Evolutionary conservation across 2,329 filamentous ascomycete genomes (phyloP).

Genomic region (Scopulariopsis brevicaulis): DNA sequence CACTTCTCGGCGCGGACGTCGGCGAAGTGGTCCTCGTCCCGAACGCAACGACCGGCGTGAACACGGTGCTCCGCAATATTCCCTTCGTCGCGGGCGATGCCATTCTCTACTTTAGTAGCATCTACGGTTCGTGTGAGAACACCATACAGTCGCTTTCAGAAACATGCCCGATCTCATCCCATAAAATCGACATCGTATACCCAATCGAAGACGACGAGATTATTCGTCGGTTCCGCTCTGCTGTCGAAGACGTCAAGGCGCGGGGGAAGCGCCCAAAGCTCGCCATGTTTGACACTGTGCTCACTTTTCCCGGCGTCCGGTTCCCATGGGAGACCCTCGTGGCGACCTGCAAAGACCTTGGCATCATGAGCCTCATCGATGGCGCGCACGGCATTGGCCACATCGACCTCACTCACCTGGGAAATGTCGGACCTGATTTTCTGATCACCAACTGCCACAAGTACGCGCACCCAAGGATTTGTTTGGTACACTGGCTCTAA

Average conservation of each 20-base stretch:
- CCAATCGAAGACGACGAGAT: conserved; percentile 64
- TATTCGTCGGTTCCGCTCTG: conserved; percentile 44
- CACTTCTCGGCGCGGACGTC: conserved; percentile 51
- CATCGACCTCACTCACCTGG: conserved; percentile 38
- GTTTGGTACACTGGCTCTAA: background rate
- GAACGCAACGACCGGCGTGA: conserved; percentile 71
- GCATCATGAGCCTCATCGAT: conserved; percentile 66
- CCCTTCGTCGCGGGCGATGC: conserved; percentile 58
- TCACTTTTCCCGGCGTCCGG: conserved; percentile 64
- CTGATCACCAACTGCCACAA: conserved; percentile 83
- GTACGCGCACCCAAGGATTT: conserved; percentile 9
- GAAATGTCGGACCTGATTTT: conserved; percentile 66
- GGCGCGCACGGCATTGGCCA: conserved; percentile 79
- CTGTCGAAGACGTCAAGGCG: conserved; percentile 37
- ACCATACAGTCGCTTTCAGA: conserved; percentile 52
- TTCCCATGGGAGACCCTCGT: conserved; percentile 67
- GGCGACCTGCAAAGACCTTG: conserved; percentile 50
- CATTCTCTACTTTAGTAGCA: conserved; percentile 66
- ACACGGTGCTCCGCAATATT: conserved; percentile 67
- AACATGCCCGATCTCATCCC: background rate
- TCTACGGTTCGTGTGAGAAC: conserved; percentile 70
- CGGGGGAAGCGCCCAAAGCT: conserved; percentile 53
- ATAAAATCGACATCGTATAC: conserved; percentile 49
- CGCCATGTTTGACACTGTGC: conserved; percentile 68
- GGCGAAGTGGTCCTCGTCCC: conserved; percentile 64